These are phyloP conservation scores for Paramecium pentaurelia DNA, from an alignment of 73 alveolate genomes.

Conservation along the genomic window DNA sequence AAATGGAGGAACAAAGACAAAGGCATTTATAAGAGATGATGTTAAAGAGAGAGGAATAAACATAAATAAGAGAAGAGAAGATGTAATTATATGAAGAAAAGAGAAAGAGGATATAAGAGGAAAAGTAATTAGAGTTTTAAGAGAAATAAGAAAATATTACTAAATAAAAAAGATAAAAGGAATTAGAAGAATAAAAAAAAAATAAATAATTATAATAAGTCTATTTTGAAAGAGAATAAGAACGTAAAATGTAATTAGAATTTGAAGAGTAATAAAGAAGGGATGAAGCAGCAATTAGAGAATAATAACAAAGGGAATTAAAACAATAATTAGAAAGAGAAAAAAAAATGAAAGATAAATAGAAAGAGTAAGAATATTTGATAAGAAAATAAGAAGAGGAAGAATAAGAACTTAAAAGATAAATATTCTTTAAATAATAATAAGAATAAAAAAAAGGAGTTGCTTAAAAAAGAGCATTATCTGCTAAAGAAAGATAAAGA, in stretches of 20 bases:
- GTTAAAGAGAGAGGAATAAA: not conserved
- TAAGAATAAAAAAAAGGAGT: not conserved
- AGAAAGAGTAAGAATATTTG: not conserved
- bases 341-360: not conserved
- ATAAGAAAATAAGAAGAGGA: constrained; percentile 19
- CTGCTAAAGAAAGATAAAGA: constrained; percentile 30
- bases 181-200: not conserved
- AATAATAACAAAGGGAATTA: not conserved
- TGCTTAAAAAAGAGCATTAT: constrained; percentile 12
- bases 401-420: constrained; percentile 18
- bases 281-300: not conserved
- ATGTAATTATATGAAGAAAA: not conserved
- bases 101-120: not conserved
- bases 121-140: not conserved
- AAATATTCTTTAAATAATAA: not conserved
- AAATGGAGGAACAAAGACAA: constrained; percentile 1
- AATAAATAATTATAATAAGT: not conserved
- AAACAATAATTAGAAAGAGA: constrained; percentile 25
- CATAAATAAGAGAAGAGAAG: not conserved
- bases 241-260: not conserved
- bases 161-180: not conserved
- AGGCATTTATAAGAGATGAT: not conserved
- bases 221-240: not conserved
- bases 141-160: not conserved
- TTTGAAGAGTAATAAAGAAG: constrained; percentile 12